Evolutionary conservation across 306 rosid species (phyloP).

Genomic region (Boehmeria nivea): DNA sequence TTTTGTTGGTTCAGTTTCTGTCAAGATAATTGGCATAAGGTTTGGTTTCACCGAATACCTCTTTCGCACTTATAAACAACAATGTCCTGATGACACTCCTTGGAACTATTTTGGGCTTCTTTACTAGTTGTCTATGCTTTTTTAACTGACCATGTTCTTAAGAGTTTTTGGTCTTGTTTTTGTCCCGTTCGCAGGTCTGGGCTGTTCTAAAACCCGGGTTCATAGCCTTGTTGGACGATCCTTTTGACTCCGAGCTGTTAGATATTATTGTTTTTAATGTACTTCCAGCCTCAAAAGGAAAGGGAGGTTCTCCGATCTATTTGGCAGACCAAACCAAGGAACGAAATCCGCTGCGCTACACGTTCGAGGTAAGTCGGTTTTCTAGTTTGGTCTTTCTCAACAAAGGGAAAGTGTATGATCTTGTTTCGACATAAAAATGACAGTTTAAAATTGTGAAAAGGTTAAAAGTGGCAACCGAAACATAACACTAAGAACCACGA

Average conservation of each 20-base stretch:
- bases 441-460: slow-evolving; percentile 5
- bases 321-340: slow-evolving; percentile 39
- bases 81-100: not conserved
- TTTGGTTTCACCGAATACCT: slow-evolving; percentile 7
- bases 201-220: slow-evolving; percentile 51
- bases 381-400: not conserved
- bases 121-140: not conserved
- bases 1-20: slow-evolving; percentile 21
- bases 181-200: slow-evolving; percentile 36
- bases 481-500: slow-evolving; percentile 38
- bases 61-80: too few relatives aligned
- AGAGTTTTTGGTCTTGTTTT: too few relatives aligned
- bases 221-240: slow-evolving; percentile 43
- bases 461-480: slow-evolving; percentile 32
- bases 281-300: slow-evolving; percentile 23
- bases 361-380: slow-evolving; percentile 27
- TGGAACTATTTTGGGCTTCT: not conserved
- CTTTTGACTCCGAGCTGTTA: slow-evolving; percentile 34
- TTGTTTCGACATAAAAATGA: too few relatives aligned
- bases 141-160: not conserved
- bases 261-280: slow-evolving; percentile 38
- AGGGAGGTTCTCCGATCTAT: slow-evolving; percentile 14
- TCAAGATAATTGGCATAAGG: slow-evolving; percentile 46
- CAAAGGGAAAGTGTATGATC: not conserved
- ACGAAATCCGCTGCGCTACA: slow-evolving; percentile 33